Conservation (phyloP, 1,139 yeast genomes). For the Geotrichum cucujoidarum region DNA sequence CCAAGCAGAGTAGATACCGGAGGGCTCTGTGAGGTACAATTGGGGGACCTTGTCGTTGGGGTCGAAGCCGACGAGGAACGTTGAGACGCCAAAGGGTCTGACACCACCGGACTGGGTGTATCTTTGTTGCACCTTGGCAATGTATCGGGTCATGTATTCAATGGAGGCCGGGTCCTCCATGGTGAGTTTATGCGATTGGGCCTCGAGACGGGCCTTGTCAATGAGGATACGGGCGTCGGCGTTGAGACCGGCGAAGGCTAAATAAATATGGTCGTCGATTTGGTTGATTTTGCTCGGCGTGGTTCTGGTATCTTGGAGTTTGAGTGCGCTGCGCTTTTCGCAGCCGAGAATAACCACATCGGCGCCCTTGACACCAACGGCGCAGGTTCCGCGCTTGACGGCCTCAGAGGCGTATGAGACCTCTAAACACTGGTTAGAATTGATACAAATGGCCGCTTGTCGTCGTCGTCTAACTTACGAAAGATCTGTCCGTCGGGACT, state of each 20-base stretch:
- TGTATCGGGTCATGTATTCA: constrained; percentile 87
- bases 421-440: constrained; percentile 41
- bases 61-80: constrained; percentile 93
- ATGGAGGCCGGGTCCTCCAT: constrained; percentile 91
- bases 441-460: too few relatives aligned
- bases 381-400: constrained; percentile 96
- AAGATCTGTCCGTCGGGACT: constrained; percentile 99
- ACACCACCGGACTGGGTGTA: constrained; percentile 99
- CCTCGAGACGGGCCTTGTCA: constrained; percentile 94
- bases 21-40: constrained; percentile 92
- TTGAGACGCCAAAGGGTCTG: constrained; percentile 91
- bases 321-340: constrained; percentile 91
- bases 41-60: constrained; percentile 74
- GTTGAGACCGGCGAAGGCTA: constrained; percentile 95
- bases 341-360: constrained; percentile 90
- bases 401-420: constrained; percentile 98
- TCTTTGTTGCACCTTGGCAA: constrained; percentile 95
- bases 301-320: constrained; percentile 92
- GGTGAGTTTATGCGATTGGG: constrained; percentile 91
- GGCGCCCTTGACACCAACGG: constrained; percentile 92
- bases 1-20: constrained; percentile 98
- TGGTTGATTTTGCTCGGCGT: constrained; percentile 93
- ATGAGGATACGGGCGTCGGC: constrained; percentile 95
- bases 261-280: constrained; percentile 82
- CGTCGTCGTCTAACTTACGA: constrained; percentile 65